phyloP scores from a whole-genome alignment of 1,139 yeast genomes.

The Geotrichum bryndzae region DNA sequence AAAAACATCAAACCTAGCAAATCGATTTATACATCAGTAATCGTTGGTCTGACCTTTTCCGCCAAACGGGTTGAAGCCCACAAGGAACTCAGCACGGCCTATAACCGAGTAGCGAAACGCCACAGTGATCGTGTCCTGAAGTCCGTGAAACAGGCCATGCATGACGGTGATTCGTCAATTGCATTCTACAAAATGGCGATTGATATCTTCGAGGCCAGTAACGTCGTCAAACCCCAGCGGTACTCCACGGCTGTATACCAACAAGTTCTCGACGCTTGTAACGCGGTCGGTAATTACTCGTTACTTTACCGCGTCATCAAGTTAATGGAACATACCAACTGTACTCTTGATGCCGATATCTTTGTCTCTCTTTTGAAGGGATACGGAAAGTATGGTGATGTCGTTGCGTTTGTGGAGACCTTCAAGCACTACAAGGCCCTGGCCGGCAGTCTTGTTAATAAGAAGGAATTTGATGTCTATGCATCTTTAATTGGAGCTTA shows the following conservation, averaged over 20 bases:
- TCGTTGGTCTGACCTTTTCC: slow-evolving; percentile 26
- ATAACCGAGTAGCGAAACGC: slow-evolving; percentile 14
- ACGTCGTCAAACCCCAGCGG: slow-evolving; percentile 22
- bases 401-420: slow-evolving; percentile 20
- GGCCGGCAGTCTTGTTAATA: slow-evolving; percentile 6
- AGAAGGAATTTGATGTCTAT: slow-evolving; percentile 23
- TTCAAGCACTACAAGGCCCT: slow-evolving; percentile 16
- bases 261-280: slow-evolving; percentile 22
- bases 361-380: slow-evolving; percentile 20
- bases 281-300: slow-evolving; percentile 16
- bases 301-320: slow-evolving; percentile 13
- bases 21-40: slow-evolving; percentile 31
- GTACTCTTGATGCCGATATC: slow-evolving; percentile 11
- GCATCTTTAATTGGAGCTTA: slow-evolving; percentile 33
- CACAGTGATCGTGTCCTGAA: slow-evolving; percentile 17
- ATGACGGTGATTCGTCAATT: slow-evolving; percentile 20
- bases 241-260: slow-evolving; percentile 21
- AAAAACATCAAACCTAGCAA: slow-evolving; percentile 11
- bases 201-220: slow-evolving; percentile 30
- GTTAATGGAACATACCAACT: slow-evolving; percentile 13
- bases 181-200: slow-evolving; percentile 28
- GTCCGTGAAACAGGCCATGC: slow-evolving; percentile 13
- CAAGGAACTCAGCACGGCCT: slow-evolving; percentile 8
- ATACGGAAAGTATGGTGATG: slow-evolving; percentile 21
- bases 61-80: slow-evolving; percentile 20